Evolutionary conservation across 441 rosid genomes (phyloP).

Genomic region (Hura crepitans): DNA sequence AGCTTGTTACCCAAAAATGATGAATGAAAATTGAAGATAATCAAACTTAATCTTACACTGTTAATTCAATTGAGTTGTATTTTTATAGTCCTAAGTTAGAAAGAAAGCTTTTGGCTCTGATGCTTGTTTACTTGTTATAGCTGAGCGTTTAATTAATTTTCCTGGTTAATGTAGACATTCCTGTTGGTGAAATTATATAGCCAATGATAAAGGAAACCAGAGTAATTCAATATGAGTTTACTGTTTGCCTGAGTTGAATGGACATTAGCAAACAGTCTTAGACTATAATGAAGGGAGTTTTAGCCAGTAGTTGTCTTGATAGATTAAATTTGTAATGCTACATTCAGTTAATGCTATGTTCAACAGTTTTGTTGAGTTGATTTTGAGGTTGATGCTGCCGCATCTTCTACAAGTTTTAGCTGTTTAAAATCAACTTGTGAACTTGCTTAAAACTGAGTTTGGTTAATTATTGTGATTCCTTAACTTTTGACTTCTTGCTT

Average conservation of each 20-base stretch:
- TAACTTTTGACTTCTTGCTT: slow-evolving; percentile 22
- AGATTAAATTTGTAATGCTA: background rate
- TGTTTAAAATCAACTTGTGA: background rate
- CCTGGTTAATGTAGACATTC: background rate
- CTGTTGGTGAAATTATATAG: background rate
- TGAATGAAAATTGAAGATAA: background rate
- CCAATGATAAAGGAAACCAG: background rate
- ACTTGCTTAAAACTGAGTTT: slow-evolving; percentile 15
- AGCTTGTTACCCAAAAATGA: background rate
- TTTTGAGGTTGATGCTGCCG: slow-evolving; percentile 9
- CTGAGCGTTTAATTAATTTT: background rate
- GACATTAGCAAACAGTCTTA: background rate
- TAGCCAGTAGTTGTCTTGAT: background rate
- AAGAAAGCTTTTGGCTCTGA: background rate
- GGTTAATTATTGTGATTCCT: slow-evolving; percentile 5
- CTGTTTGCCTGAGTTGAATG: background rate
- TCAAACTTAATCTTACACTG: background rate
- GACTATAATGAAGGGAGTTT: background rate
- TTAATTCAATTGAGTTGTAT: background rate
- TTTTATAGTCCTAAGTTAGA: background rate
- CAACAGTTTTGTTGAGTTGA: slow-evolving; percentile 12
- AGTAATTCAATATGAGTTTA: background rate
- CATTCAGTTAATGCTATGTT: background rate
- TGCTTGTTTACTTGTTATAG: background rate
- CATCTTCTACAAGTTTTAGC: background rate